Evolutionary conservation across 768 basidiomycete genomes (phyloP).

Genomic region (Candolleomyces aberdarensis): DNA sequence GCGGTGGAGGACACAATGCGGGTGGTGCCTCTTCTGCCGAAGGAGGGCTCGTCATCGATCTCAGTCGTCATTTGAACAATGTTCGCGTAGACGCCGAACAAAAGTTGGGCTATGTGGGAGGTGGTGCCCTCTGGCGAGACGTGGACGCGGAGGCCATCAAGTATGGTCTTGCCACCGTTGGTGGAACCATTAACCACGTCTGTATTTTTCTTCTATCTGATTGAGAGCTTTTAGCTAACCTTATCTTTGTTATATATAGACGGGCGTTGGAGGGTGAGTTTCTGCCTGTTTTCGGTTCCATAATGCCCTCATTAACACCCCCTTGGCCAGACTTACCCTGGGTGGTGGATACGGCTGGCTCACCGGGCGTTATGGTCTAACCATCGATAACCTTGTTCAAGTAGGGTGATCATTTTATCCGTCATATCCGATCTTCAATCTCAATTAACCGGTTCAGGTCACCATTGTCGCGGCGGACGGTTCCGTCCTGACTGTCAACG

Average conservation of each 20-base stretch:
- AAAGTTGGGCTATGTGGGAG: slow-evolving; percentile 37
- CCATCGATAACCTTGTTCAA: slow-evolving; percentile 44
- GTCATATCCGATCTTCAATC: background rate
- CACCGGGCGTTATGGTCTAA: slow-evolving; percentile 39
- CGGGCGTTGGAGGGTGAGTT: slow-evolving; percentile 48
- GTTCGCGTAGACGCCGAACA: slow-evolving; percentile 34
- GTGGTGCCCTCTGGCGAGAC: slow-evolving; percentile 42
- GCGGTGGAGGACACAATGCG: slow-evolving; percentile 44
- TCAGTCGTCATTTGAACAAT: slow-evolving; percentile 37
- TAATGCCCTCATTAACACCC: background rate
- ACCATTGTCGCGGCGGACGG: slow-evolving; percentile 47
- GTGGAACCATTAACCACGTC: slow-evolving; percentile 45
- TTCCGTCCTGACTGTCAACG: slow-evolving; percentile 31
- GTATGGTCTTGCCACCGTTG: slow-evolving; percentile 46
- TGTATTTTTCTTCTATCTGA: slow-evolving; percentile 9
- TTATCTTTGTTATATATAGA: slow-evolving; percentile 23
- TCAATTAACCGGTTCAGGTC: slow-evolving; percentile 22
- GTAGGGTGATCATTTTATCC: slow-evolving; percentile 11
- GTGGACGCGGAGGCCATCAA: slow-evolving; percentile 41
- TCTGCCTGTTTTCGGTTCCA: background rate
- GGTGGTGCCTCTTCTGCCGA: slow-evolving; percentile 40
- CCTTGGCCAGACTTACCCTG: slow-evolving; percentile 33
- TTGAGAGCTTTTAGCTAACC: slow-evolving; percentile 11
- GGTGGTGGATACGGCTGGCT: slow-evolving; percentile 59
- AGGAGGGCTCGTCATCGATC: slow-evolving; percentile 47